These are phyloP conservation scores for Nidula niveotomentosa DNA, from an alignment of 1,284 basidiomycete species.

Conservation along the genomic window DNA sequence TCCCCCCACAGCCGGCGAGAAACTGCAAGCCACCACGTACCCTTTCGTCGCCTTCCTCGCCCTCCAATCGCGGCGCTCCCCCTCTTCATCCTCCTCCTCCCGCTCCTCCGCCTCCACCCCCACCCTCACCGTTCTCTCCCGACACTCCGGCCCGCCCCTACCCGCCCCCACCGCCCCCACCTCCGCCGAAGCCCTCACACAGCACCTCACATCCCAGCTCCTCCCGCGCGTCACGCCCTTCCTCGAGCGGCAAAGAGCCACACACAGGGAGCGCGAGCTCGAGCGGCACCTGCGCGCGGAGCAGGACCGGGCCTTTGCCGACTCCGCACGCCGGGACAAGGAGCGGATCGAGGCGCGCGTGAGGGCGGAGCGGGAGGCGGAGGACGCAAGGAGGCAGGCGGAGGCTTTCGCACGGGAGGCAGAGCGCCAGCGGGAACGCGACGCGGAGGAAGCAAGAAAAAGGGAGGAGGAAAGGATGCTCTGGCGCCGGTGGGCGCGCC, in stretches of 20 bases:
- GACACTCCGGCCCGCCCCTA: slow-evolving; percentile 69
- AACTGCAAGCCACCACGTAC: slow-evolving; percentile 87
- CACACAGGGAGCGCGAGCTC: slow-evolving; percentile 51
- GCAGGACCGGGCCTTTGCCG: slow-evolving; percentile 80
- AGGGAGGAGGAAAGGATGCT: slow-evolving; percentile 35
- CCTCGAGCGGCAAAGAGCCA: slow-evolving; percentile 55
- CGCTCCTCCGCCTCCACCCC: slow-evolving; percentile 44
- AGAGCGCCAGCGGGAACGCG: slow-evolving; percentile 23
- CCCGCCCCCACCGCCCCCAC: slow-evolving; percentile 42
- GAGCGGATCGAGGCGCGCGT: slow-evolving; percentile 61
- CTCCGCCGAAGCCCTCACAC: slow-evolving; percentile 59
- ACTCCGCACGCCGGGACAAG: slow-evolving; percentile 66
- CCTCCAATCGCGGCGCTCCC: slow-evolving; percentile 68
- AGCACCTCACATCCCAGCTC: slow-evolving; percentile 69
- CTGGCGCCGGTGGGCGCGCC: slow-evolving; percentile 53
- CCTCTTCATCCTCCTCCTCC: slow-evolving; percentile 30
- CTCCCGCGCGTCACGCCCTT: slow-evolving; percentile 80
- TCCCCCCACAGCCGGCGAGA: slow-evolving; percentile 65
- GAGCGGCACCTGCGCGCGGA: slow-evolving; percentile 75
- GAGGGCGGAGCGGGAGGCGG: slow-evolving; percentile 38
- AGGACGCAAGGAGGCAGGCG: slow-evolving; percentile 25
- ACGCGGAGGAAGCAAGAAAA: slow-evolving; percentile 33
- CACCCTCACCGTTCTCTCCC: slow-evolving; percentile 76
- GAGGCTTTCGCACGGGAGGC: slow-evolving; percentile 18
- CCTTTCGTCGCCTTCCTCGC: slow-evolving; percentile 92